Base-by-base conservation (phyloP, 2,329 filamentous ascomycete genomes). In the Akanthomyces muscarius region DNA sequence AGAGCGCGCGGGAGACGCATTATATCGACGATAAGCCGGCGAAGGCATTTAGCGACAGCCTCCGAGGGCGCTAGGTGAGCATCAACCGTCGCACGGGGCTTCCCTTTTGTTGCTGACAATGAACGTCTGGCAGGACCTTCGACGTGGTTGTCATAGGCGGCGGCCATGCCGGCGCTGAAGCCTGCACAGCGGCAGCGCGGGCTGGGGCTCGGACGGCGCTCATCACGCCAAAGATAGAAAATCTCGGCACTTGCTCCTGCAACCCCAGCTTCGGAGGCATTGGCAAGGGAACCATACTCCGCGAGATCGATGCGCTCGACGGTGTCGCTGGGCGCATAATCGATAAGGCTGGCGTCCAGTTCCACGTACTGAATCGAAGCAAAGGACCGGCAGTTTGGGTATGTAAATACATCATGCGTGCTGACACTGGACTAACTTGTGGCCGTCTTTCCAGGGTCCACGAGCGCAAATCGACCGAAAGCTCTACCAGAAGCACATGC, bases 241-340 rank as follows among this genome's bases (percentile, higher is more conserved):
- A 97, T 69, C 87, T 98, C 23, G 94, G 94, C 62, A 91, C 95
- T 36, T 98, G 94, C 78, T 97, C 93, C 42, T 98, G 94, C 78
- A 98, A 98, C 74, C 94, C 94, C 1, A 96, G 92, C 67, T 96
- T 99, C 72, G 95, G 95, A 45, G 95, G 95, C n/a, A 98, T 99
- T 69, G 95, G 95, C 51, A 99, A 99, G 74, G 95, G 95, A 18
- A 98, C 91, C 11, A 97, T 99, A 80, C 81, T 99, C 57, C 88
- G 94, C 48, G 95, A 99, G 76, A 89, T 99, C 38, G 95, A 99
- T 78, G 95, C 95, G 0, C 81, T 99, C 64, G 95, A 98, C 71
- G 95, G 95, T 0, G 80, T 99, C 23, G 89, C 92, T 0, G 93
- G 92, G 0, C 85, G 91, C 42, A 89, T 97, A 25, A 92, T 97